Evolutionary conservation across 2,329 filamentous ascomycete species (phyloP).

Genomic region (Exophiala viscosa): DNA sequence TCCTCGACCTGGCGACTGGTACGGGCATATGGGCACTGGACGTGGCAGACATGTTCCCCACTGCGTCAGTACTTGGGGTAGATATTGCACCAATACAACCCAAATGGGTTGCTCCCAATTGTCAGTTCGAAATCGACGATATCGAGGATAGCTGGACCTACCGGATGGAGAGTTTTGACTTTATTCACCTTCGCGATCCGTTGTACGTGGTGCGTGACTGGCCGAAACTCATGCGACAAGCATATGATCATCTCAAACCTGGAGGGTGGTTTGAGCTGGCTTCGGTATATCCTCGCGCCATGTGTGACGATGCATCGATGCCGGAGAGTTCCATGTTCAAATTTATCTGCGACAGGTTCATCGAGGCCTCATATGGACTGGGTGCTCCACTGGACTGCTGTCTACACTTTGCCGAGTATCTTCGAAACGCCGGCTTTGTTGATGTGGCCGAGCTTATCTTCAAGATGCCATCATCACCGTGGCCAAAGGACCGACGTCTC

Average conservation of each 20-base stretch:
- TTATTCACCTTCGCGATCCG: slow-evolving; percentile 27
- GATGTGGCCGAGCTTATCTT: slow-evolving; percentile 27
- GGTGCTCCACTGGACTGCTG: slow-evolving; percentile 17
- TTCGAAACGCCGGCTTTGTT: slow-evolving; percentile 27
- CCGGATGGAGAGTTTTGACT: slow-evolving; percentile 32
- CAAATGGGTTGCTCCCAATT: slow-evolving; percentile 35
- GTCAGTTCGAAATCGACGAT: slow-evolving; percentile 35
- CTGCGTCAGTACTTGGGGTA: slow-evolving; percentile 44
- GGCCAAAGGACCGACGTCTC: slow-evolving; percentile 29
- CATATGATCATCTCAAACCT: slow-evolving; percentile 31
- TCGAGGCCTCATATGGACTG: slow-evolving; percentile 31
- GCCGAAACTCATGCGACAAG: slow-evolving; percentile 22
- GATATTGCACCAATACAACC: slow-evolving; percentile 52
- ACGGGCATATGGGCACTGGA: slow-evolving; percentile 32
- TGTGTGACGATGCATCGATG: slow-evolving; percentile 33
- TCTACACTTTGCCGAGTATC: slow-evolving; percentile 10
- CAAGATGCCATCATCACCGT: slow-evolving; percentile 29
- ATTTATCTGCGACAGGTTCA: slow-evolving; percentile 29
- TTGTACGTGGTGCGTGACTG: slow-evolving; percentile 25
- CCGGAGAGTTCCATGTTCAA: slow-evolving; percentile 32
- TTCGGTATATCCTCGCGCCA: slow-evolving; percentile 22
- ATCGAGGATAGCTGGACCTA: slow-evolving; percentile 35
- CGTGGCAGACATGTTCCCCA: slow-evolving; percentile 36
- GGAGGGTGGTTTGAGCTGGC: slow-evolving; percentile 33
- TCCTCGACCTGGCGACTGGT: slow-evolving; percentile 24